These are phyloP conservation scores for Gymnopilus dilepis DNA, from an alignment of 768 basidiomycete species.

Conservation along the genomic window DNA sequence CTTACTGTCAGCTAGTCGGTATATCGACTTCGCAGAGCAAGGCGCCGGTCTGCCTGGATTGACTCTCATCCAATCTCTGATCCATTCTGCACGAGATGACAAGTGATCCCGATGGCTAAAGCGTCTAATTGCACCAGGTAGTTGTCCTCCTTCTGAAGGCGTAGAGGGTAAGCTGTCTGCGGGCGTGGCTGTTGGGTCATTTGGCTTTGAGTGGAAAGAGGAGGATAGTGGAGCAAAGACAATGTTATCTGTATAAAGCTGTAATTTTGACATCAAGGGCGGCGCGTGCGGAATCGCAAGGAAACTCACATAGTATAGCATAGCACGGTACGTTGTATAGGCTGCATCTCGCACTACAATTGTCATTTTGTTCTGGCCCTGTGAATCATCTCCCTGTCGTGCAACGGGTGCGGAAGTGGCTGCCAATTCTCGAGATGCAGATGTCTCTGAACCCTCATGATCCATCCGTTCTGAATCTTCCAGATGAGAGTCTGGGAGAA, in stretches of 20 bases:
- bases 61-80: slow-evolving; percentile 65
- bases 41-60: slow-evolving; percentile 67
- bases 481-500: slow-evolving; percentile 21
- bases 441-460: slow-evolving; percentile 16
- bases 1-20: slow-evolving; percentile 83
- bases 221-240: slow-evolving; percentile 86
- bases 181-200: slow-evolving; percentile 27
- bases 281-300: background rate
- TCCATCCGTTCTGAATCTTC: slow-evolving; percentile 25
- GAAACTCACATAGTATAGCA: slow-evolving; percentile 74
- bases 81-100: slow-evolving; percentile 65
- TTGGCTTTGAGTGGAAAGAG: slow-evolving; percentile 48
- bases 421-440: slow-evolving; percentile 9
- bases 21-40: slow-evolving; percentile 86
- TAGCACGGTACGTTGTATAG: slow-evolving; percentile 48
- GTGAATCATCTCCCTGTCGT: background rate
- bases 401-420: background rate
- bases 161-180: slow-evolving; percentile 30
- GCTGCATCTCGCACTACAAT: slow-evolving; percentile 57
- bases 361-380: slow-evolving; percentile 25
- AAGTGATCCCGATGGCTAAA: slow-evolving; percentile 28
- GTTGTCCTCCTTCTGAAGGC: slow-evolving; percentile 36
- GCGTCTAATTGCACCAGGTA: slow-evolving; percentile 24
- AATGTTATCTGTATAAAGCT: slow-evolving; percentile 88
- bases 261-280: background rate